Base-by-base conservation (phyloP, 768 basidiomycete genomes). In the Suillus spraguei region DNA sequence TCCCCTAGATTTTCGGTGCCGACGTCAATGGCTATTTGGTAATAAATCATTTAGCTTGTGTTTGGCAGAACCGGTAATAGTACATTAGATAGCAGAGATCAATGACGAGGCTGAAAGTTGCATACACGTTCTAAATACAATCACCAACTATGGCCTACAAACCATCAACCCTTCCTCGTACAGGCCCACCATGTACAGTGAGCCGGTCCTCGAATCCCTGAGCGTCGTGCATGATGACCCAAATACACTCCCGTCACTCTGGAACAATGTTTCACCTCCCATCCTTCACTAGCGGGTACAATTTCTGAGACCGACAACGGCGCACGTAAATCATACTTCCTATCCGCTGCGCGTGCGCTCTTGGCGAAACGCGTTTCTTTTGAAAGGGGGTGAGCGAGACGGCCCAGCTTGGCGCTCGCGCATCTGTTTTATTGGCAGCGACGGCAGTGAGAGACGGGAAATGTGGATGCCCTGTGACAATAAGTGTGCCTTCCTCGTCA, bases 401-500 rank as follows among this genome's bases (percentile, higher is more conserved):
- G 4, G 84, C 80, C 89, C 90, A 91, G 63, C 88, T 89, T 4
- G 85, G 81, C 2, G 86, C 73, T 0, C 64, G 66, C 7, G 72
- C 77, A 1, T 70, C 77, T 0, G 80, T 72, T 65, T 80, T 77
- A 65, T 81, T 80, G 35, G 72, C 79, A 5, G 83, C 83, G 3
- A 89, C 75, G 5, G 68, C 67, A 24, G 73, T 66, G 35, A 91
- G 71, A 20, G 82, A 76, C 0, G 82, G 83, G 73, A 90, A 88
- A 71, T 88, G 80, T 0, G 90, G 85, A 67, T 90, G 90, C 1
- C 90, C 90, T 0, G 85, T 77, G n/a, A 85, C 85, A 63, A 89
- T 74, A 58, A 92, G 77, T 1, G 73, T 62, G 22, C 80, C 80
- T 9, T 71, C 71, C 59, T 81, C 79, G 59, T 84, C 83, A 67